Evolutionary conservation across 2,329 filamentous ascomycete species (phyloP).

Genomic region (Penicillium decumbens): DNA sequence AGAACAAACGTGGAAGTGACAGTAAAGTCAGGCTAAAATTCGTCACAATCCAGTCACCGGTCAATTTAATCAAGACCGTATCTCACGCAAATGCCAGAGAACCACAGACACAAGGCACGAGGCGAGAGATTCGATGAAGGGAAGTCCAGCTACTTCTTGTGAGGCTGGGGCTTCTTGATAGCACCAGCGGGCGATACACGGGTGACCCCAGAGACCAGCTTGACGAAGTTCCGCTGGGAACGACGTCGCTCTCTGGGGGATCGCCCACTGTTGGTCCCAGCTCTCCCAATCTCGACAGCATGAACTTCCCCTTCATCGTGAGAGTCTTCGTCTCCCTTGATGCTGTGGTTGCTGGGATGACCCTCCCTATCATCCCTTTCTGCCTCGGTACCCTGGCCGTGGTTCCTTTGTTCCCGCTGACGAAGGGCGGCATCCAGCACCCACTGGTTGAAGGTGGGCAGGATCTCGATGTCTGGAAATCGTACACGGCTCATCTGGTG

Average conservation of each 20-base stretch:
- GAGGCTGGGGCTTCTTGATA: constrained; percentile 4
- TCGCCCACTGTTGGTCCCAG: constrained; percentile 7
- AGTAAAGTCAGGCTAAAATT: not conserved
- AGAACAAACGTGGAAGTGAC: not conserved
- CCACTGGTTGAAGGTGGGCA: constrained; percentile 30
- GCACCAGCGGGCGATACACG: not conserved
- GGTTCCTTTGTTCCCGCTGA: not conserved
- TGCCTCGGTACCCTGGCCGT: not conserved
- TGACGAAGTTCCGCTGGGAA: constrained; percentile 1
- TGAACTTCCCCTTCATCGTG: not conserved
- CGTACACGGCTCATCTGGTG: constrained; percentile 9
- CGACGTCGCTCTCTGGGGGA: constrained; percentile 11
- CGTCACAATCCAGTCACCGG: not conserved
- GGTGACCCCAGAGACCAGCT: not conserved
- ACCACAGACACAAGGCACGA: not conserved
- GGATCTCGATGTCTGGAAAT: constrained; percentile 42
- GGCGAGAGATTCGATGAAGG: not conserved
- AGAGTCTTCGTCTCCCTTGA: not conserved
- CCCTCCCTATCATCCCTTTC: not conserved
- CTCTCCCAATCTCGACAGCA: not conserved
- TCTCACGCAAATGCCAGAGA: not conserved
- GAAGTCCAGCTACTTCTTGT: not conserved
- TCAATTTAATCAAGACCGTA: not conserved
- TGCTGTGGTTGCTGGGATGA: not conserved
- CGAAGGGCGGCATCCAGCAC: constrained; percentile 5